Conservation (phyloP, 192 early-diverging fungal species). For the Coemansia sp. region DNA sequence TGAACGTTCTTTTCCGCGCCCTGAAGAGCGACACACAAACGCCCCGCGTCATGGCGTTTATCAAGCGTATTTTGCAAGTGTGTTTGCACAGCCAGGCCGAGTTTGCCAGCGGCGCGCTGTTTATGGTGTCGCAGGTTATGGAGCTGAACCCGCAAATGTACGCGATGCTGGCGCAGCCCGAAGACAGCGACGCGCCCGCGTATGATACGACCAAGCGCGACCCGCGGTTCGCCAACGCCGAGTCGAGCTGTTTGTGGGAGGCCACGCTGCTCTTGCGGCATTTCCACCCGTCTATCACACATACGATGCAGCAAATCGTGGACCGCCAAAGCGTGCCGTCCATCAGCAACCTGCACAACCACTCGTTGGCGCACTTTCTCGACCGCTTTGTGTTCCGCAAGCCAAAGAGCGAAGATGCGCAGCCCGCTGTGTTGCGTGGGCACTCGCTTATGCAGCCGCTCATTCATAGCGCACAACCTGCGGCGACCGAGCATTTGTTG, state of each 20-base stretch:
- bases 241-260: constrained; percentile 88
- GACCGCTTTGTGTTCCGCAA: constrained; percentile 95
- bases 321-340: constrained; percentile 64
- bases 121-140: constrained; percentile 72
- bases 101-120: constrained; percentile 84
- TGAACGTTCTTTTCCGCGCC: constrained; percentile 87
- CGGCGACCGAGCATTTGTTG: constrained; percentile 56
- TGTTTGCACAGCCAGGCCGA: constrained; percentile 69
- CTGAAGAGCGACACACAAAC: constrained; percentile 71
- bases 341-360: constrained; percentile 78
- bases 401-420: constrained; percentile 77
- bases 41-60: constrained; percentile 75
- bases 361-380: constrained; percentile 89
- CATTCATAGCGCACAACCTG: constrained; percentile 17
- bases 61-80: constrained; percentile 87
- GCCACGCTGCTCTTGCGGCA: constrained; percentile 74
- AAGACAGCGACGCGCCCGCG: constrained; percentile 13
- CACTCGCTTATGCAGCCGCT: constrained; percentile 57
- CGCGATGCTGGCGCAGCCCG: constrained; percentile 56
- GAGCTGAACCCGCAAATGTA: constrained; percentile 57
- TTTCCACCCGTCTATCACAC: constrained; percentile 89
- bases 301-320: constrained; percentile 75
- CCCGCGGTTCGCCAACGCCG: constrained; percentile 80
- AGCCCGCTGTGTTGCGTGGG: constrained; percentile 18
- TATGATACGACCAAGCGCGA: constrained; percentile 89